Evolutionary conservation across 257 asterid species (phyloP), one percentile per base, ranked within the genome.

Genomic region (Lavandula angustifolia): DNA sequence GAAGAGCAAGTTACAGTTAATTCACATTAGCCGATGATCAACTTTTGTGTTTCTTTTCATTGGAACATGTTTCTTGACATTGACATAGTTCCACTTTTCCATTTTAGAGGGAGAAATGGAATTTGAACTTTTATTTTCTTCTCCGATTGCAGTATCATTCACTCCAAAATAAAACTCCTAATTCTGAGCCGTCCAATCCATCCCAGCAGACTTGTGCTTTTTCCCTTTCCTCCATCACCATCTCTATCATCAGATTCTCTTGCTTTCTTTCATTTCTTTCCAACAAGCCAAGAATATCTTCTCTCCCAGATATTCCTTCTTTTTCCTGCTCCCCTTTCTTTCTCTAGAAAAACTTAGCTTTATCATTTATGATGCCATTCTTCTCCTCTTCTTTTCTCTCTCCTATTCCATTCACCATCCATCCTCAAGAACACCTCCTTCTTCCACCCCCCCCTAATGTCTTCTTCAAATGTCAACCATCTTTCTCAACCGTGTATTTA

Each of bases 281-380:
- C 78, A 80, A 82, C 89, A 88, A 88, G 94, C 94, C 88, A 88
- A 88, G 96, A 87, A 86, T 88, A 87, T 80, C 92, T 81, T 66
- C 81, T 67, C 79, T 66, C 82, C 64, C 85, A 75, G 65, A 78
- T 74, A 83, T 82, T 86, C 95, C 79, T 71, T 77, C 74, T 73
- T 73, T 65, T 9, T 49, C 48, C 49, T 9, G 60, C 49, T 74
- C 80, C 66, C 77, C 54, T 31, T 54, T 67, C 62, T 73, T 82
- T 67, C 82, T 62, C 61, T 6, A 17, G 50, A 51, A 52, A 84
- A 72, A 60, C 82, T 65, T 84, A 61, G 76, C 91, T 84, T 90
- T 87, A 87, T 82, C 82, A 83, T 22, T 22, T 0, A 83, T 60
- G 86, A 86, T 91, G 95, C 94, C 85, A 76, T 91, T 84, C 70